Conservation (phyloP, 2,329 filamentous ascomycete species). For the Botryotinia globosa region DNA sequence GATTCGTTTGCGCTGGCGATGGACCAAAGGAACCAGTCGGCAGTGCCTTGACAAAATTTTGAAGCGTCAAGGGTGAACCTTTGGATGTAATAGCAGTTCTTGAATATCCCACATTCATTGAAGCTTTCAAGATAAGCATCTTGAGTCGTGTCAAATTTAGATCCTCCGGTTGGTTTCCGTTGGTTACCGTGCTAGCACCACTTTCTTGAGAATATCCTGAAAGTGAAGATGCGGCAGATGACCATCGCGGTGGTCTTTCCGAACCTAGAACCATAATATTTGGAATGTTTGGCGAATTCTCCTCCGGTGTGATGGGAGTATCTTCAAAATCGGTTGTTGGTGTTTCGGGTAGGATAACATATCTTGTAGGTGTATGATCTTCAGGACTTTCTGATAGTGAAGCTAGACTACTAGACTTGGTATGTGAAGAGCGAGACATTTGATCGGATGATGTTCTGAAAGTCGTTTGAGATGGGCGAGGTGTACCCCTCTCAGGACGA, state of each 20-base stretch:
- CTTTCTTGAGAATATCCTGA: constrained; percentile 74
- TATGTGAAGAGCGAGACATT: constrained; percentile 35
- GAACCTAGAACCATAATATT: constrained; percentile 87
- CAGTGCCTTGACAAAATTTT: constrained; percentile 72
- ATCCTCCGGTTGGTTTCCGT: constrained; percentile 64
- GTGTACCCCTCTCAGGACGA: constrained; percentile 80
- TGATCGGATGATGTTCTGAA: constrained; percentile 46
- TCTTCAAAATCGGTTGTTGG: constrained; percentile 96
- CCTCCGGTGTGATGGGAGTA: constrained; percentile 77
- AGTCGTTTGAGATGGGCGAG: constrained; percentile 72
- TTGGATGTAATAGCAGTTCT: constrained; percentile 45
- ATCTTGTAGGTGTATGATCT: constrained; percentile 31
- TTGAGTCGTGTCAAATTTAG: constrained; percentile 75
- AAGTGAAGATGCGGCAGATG: constrained; percentile 62
- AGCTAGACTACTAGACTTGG: constrained; percentile 46
- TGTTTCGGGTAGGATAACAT: constrained; percentile 63
- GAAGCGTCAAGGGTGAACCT: constrained; percentile 53
- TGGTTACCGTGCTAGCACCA: constrained; percentile 70
- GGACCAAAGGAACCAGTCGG: constrained; percentile 77
- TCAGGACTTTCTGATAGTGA: constrained; percentile 47
- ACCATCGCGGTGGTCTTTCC: constrained; percentile 69
- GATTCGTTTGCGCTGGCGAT: constrained; percentile 63
- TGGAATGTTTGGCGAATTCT: constrained; percentile 69
- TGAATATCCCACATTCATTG: constrained; percentile 78
- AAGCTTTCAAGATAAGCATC: constrained; percentile 76